phyloP scores from a whole-genome alignment of 2,329 filamentous ascomycete species.

The Taxawa tesnikishii region DNA sequence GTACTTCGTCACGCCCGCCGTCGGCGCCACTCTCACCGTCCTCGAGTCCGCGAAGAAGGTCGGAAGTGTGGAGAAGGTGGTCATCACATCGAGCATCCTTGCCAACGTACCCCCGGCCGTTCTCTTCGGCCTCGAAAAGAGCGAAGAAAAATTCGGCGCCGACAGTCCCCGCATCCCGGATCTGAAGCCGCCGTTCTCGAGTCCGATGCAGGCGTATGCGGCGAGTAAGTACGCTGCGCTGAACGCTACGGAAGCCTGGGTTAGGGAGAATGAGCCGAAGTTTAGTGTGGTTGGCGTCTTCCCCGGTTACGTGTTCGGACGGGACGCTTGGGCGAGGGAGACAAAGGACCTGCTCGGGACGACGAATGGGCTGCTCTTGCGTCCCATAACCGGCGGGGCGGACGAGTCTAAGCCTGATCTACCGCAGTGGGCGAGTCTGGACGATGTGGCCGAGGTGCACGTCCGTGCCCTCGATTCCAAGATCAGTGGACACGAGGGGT shows the following conservation, averaged over 20 bases:
- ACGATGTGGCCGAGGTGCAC: constrained; percentile 20
- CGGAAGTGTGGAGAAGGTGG: constrained; percentile 24
- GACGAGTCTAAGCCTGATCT: constrained; percentile 1
- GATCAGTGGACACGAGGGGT: constrained; percentile 1
- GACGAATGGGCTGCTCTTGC: constrained; percentile 13
- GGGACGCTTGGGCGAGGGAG: constrained; percentile 17
- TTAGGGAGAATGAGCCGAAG: constrained; percentile 10
- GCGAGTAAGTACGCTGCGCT: constrained; percentile 16
- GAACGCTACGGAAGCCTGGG: constrained; percentile 12
- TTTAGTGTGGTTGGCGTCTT: constrained; percentile 20
- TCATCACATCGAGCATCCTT: constrained; percentile 25
- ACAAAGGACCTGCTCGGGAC: constrained; percentile 9
- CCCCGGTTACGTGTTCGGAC: constrained; percentile 17
- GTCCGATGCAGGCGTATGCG: constrained; percentile 12
- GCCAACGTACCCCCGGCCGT: constrained; percentile 9
- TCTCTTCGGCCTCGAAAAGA: constrained; percentile 2
- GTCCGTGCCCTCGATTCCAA: constrained; percentile 14
- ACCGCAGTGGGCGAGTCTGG: constrained; percentile 12
- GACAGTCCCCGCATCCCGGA: constrained; percentile 7
- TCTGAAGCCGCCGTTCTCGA: constrained; percentile 10
- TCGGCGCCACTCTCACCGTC: constrained; percentile 25
- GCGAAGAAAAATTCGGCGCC: constrained; percentile 6
- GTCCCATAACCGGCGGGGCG: constrained; percentile 7
- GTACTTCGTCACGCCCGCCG: constrained; percentile 12
- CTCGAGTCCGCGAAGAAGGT: constrained; percentile 24